These are phyloP conservation scores for Fraxinus greggii DNA, from an alignment of 305 asterid species.

Conservation along the genomic window DNA sequence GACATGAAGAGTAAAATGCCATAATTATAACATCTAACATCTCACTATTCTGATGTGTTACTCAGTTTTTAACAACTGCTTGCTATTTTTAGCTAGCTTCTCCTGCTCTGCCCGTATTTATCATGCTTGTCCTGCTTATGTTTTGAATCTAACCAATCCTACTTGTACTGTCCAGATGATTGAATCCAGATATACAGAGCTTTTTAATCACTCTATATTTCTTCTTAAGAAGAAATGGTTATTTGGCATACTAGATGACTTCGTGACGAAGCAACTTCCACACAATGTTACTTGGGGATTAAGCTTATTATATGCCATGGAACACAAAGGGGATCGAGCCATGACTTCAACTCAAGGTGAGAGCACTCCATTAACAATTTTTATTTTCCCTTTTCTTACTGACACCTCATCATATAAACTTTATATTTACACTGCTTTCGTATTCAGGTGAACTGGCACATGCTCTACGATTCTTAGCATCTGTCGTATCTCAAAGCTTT, in stretches of 20 bases:
- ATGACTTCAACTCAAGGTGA: conserved; percentile 95
- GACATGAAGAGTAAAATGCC: not conserved
- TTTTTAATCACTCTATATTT: conserved; percentile 71
- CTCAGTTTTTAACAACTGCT: not conserved
- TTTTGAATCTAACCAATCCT: conserved; percentile 14
- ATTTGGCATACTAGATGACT: conserved; percentile 87
- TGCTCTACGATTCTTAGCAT: conserved; percentile 90
- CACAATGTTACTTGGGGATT: conserved; percentile 97
- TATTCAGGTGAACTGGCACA: conserved; percentile 93
- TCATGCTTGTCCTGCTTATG: conserved; percentile 19
- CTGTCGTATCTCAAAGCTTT: conserved; percentile 99
- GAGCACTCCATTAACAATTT: conserved; percentile 14
- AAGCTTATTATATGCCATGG: conserved; percentile 95
- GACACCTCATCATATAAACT: not conserved
- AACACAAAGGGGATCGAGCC: conserved; percentile 92
- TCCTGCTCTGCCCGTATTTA: conserved; percentile 22
- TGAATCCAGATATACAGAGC: conserved; percentile 71
- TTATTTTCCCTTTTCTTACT: not conserved
- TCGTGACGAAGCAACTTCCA: conserved; percentile 94
- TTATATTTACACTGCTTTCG: conserved; percentile 8
- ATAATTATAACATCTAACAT: not conserved
- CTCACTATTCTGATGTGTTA: not conserved
- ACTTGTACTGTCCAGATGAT: conserved; percentile 66
- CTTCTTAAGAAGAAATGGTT: conserved; percentile 93
- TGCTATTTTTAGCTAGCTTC: conserved; percentile 13